Conservation (phyloP, 768 basidiomycete species). For the Dioszegia crocea region DNA sequence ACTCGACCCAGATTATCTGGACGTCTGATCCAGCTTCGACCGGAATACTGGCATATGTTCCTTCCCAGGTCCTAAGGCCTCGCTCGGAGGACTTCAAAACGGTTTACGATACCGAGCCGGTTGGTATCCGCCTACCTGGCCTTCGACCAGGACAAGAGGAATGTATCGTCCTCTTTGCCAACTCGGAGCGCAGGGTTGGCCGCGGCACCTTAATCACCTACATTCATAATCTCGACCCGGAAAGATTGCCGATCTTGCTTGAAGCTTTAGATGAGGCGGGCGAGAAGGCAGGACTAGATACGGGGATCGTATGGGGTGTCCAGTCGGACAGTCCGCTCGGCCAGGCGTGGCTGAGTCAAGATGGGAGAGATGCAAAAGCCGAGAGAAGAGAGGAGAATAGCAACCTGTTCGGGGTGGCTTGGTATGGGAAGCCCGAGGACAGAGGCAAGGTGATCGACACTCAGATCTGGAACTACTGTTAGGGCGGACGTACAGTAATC, state of each 20-base stretch:
- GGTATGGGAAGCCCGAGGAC: constrained; percentile 28
- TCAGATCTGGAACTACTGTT: constrained; percentile 36
- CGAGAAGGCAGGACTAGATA: constrained; percentile 6
- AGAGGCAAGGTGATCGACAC: constrained; percentile 20
- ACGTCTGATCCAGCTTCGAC: too few species aligned
- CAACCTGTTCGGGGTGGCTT: constrained; percentile 36
- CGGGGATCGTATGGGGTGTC: constrained; percentile 32
- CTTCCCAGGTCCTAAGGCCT: too few species aligned
- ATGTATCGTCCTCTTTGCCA: constrained; percentile 27
- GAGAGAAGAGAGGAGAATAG: constrained; percentile 21
- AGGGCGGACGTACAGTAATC: too few species aligned
- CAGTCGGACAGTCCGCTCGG: not conserved
- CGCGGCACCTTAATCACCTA: constrained; percentile 18
- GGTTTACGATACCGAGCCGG: too few species aligned
- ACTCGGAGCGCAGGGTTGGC: constrained; percentile 14
- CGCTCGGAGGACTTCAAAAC: too few species aligned
- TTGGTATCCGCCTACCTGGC: too few species aligned
- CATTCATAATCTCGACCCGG: constrained; percentile 11
- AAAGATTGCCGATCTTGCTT: constrained; percentile 15
- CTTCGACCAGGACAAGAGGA: constrained; percentile 6
- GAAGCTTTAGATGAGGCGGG: constrained; percentile 20
- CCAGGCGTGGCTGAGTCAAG: constrained; percentile 13
- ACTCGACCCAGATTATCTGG: too few species aligned
- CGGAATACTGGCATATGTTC: too few species aligned
- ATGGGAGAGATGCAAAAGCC: constrained; percentile 5